Percentiles rank a stretch among this genome's conserved stretches.
Conservation (phyloP, 2,329 filamentous ascomycete species). For the Myriosclerotinia duriaeana region DNA sequence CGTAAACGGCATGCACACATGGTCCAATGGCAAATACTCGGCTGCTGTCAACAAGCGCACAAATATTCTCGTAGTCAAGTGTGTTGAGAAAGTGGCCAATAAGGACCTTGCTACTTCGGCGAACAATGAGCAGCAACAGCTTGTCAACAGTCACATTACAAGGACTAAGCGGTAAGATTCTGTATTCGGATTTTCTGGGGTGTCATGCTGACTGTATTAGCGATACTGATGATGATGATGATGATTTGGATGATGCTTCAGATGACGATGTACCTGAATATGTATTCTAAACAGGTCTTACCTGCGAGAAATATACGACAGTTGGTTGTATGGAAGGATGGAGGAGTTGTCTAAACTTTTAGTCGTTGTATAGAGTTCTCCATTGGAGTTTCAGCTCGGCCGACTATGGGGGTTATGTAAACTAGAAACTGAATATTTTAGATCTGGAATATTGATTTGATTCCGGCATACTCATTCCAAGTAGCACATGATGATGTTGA, state of each 20-base stretch:
- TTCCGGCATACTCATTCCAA: neutral
- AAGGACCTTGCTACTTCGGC: too few relatives aligned
- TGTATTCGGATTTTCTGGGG: neutral
- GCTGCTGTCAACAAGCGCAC: neutral
- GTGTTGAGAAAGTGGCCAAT: neutral
- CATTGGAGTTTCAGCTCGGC: neutral
- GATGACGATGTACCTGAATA: neutral
- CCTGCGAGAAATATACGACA: neutral
- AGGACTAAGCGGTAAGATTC: neutral
- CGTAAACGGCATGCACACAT: neutral
- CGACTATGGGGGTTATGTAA: neutral
- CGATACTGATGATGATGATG: neutral
- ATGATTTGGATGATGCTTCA: neutral
- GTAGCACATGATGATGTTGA: neutral
- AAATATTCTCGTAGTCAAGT: neutral
- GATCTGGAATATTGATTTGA: neutral
- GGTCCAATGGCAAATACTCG: neutral
- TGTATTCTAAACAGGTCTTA: neutral
- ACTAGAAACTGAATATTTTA: neutral
- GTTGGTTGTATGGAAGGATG: neutral
- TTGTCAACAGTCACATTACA: neutral
- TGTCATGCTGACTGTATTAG: neutral
- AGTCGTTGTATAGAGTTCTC: neutral
- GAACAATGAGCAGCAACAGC: neutral
- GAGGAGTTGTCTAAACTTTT: neutral